Evolutionary conservation across 139 green algal genomes (phyloP).

Genomic region (Chlorella sp.): DNA sequence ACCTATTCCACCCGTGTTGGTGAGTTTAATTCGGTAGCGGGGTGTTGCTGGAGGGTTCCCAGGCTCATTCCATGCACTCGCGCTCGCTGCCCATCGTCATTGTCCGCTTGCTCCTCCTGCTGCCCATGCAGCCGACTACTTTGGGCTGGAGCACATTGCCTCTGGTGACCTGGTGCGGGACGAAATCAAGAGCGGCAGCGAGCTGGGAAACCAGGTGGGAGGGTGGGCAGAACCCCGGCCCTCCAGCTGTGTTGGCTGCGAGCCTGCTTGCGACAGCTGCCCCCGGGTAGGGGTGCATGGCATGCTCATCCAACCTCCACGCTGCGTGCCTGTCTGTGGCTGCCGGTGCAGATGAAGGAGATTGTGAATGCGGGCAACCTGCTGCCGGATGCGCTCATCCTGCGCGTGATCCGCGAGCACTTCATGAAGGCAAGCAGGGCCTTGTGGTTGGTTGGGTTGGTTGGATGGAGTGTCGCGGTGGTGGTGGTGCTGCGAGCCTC

Average conservation of each 20-base stretch:
- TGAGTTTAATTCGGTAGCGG: too few species aligned
- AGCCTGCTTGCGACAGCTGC: too few species aligned
- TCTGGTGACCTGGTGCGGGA: slow-evolving; percentile 93
- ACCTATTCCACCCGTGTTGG: slow-evolving; percentile 11
- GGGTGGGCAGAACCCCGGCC: too few species aligned
- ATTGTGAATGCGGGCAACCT: slow-evolving; percentile 73
- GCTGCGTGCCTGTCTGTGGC: not conserved
- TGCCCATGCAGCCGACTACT: slow-evolving; percentile 60
- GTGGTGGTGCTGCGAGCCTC: too few species aligned
- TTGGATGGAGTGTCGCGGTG: too few species aligned
- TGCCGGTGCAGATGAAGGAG: slow-evolving; percentile 30
- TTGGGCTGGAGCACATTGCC: slow-evolving; percentile 92
- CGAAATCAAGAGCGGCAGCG: slow-evolving; percentile 83
- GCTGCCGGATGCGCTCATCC: slow-evolving; percentile 87
- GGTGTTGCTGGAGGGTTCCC: too few species aligned
- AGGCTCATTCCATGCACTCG: too few species aligned
- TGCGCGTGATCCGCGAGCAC: slow-evolving; percentile 66
- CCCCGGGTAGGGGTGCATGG: too few species aligned
- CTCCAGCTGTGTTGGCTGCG: too few species aligned
- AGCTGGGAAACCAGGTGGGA: slow-evolving; percentile 71
- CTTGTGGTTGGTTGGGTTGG: too few species aligned
- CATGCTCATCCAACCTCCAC: not conserved
- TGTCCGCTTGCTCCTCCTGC: too few species aligned
- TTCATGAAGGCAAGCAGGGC: not conserved
- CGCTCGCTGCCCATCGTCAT: too few species aligned